These are phyloP conservation scores for Claviceps digitariae DNA, from an alignment of 2,329 filamentous ascomycete species.

Conservation along the genomic window DNA sequence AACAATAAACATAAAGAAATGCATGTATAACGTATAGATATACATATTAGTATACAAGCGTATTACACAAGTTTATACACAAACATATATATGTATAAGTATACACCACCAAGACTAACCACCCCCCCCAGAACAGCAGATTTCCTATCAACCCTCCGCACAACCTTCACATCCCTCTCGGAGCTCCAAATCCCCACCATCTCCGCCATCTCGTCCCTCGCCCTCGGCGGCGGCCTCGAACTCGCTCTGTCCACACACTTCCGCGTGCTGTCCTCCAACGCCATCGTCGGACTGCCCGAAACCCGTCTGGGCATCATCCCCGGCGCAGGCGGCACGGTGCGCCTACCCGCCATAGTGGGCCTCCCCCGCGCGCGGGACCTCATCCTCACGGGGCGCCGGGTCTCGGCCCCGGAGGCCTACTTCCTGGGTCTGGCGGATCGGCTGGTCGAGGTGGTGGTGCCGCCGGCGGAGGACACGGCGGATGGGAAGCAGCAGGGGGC, in stretches of 20 bases:
- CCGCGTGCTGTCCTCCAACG: constrained; percentile 71
- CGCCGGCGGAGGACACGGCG: constrained; percentile 30
- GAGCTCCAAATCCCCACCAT: constrained; percentile 79
- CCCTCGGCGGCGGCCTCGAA: constrained; percentile 87
- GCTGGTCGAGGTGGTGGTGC: constrained; percentile 63
- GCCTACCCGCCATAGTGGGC: constrained; percentile 72
- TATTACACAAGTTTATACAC: too few species aligned
- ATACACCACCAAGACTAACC: too few species aligned
- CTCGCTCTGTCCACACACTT: constrained; percentile 81
- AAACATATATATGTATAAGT: too few species aligned
- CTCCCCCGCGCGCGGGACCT: constrained; percentile 72
- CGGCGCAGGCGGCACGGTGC: constrained; percentile 83
- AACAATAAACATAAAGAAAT: too few species aligned
- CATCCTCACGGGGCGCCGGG: constrained; percentile 77
- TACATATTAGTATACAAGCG: too few species aligned
- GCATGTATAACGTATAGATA: too few species aligned
- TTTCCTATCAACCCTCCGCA: constrained; percentile 66
- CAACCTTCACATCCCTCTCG: constrained; percentile 60
- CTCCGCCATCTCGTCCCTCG: constrained; percentile 69
- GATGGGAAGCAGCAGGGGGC: constrained; percentile 4
- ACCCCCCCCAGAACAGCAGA: constrained; percentile 48
- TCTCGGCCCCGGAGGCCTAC: constrained; percentile 74
- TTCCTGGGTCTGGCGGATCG: constrained; percentile 82
- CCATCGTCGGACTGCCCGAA: constrained; percentile 73
- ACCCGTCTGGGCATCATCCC: constrained; percentile 89